Evolutionary conservation across 495 filamentous ascomycete species (phyloP).

Genomic region (Staphylotrichum tortipilum): DNA sequence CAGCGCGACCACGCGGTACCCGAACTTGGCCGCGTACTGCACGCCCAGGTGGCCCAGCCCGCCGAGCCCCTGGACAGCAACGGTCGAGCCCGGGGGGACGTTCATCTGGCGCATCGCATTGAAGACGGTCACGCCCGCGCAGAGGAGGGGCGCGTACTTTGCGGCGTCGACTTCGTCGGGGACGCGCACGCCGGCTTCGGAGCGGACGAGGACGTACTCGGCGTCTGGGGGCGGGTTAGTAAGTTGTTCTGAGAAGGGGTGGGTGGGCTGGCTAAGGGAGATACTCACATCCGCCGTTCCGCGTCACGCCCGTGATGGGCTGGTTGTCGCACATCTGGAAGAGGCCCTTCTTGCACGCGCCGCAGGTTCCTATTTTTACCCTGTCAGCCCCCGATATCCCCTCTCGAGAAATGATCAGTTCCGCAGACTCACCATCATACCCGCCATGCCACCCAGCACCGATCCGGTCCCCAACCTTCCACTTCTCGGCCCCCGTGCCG

Average conservation of each 20-base stretch:
- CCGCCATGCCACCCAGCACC: constrained; percentile 31
- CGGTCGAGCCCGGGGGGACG: constrained; percentile 46
- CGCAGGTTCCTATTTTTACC: constrained; percentile 38
- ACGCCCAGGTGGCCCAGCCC: constrained; percentile 61
- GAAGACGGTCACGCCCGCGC: constrained; percentile 66
- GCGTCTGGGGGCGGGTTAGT: no score
- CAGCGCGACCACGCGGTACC: constrained; percentile 56
- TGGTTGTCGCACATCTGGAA: constrained; percentile 48
- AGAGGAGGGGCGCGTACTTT: constrained; percentile 57
- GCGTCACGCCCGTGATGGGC: constrained; percentile 44
- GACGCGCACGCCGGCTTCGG: constrained; percentile 56
- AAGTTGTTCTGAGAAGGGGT: no score
- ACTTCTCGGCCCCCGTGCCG: constrained; percentile 50
- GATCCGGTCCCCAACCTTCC: constrained; percentile 38
- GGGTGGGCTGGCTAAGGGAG: not conserved
- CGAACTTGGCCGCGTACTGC: constrained; percentile 57
- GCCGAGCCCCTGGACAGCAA: constrained; percentile 59
- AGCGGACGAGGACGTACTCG: constrained; percentile 53
- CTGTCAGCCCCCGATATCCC: constrained; percentile 12
- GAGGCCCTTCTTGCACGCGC: constrained; percentile 39
- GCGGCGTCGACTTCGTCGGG: constrained; percentile 49
- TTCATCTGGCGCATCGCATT: constrained; percentile 58
- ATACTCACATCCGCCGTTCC: constrained; percentile 39
- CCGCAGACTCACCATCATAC: constrained; percentile 19
- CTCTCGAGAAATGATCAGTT: not conserved